These are phyloP conservation scores for Bertia moriformis DNA, from an alignment of 2,329 filamentous ascomycete species.

Conservation along the genomic window DNA sequence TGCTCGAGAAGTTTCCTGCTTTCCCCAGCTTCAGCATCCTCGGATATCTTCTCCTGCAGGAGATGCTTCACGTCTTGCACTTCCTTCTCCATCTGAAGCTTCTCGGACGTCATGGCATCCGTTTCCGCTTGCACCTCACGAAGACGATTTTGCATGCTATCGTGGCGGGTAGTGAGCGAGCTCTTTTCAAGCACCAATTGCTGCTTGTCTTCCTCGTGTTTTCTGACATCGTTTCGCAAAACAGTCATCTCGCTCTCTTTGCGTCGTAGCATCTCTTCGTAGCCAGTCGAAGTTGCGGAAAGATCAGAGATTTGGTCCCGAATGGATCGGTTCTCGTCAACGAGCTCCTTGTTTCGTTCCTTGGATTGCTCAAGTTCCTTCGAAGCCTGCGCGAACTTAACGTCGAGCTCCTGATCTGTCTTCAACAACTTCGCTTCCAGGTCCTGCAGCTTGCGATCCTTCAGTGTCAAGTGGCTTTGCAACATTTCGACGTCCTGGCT, in stretches of 20 bases:
- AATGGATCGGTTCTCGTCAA: constrained; percentile 67
- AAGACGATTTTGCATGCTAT: constrained; percentile 60
- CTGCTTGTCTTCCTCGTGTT: constrained; percentile 66
- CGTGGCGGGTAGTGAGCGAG: constrained; percentile 59
- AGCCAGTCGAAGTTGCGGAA: constrained; percentile 82
- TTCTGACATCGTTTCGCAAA: constrained; percentile 71
- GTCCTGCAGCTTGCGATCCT: constrained; percentile 79
- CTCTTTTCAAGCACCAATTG: constrained; percentile 67
- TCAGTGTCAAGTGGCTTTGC: constrained; percentile 74
- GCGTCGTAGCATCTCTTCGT: constrained; percentile 80
- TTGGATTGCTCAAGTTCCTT: constrained; percentile 68
- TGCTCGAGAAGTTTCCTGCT: constrained; percentile 71
- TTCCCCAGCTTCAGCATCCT: constrained; percentile 72
- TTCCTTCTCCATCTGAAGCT: constrained; percentile 73
- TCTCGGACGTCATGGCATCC: constrained; percentile 72
- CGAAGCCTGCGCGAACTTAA: constrained; percentile 63
- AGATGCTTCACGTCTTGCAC: constrained; percentile 75
- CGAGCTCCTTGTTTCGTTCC: constrained; percentile 60
- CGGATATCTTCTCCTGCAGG: constrained; percentile 75
- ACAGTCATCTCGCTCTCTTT: constrained; percentile 89
- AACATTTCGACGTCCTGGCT: constrained; percentile 80
- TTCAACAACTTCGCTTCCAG: constrained; percentile 72
- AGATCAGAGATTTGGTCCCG: constrained; percentile 76
- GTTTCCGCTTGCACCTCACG: constrained; percentile 78
- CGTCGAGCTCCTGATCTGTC: constrained; percentile 74